Evolutionary conservation across 2,329 filamentous ascomycete species (phyloP).

Genomic region (Pseudocercospora fijiensis): DNA sequence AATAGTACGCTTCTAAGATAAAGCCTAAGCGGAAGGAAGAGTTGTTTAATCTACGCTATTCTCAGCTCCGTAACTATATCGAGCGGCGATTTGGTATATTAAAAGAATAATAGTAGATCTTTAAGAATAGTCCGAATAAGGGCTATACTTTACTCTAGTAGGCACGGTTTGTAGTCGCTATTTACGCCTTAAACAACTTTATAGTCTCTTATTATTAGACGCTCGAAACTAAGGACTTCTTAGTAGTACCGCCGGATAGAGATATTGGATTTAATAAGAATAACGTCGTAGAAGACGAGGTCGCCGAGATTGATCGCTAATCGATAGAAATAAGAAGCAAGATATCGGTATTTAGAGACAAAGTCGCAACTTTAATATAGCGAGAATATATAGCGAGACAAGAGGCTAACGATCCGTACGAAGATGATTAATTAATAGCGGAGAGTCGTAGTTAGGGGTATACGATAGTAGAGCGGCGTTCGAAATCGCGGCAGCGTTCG

Average conservation of each 20-base stretch:
- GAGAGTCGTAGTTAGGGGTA: too few species aligned
- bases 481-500: too few species aligned
- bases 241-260: too few species aligned
- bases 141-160: background rate
- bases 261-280: background rate
- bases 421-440: too few species aligned
- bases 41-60: constrained; percentile 9
- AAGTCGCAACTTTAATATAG: too few species aligned
- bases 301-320: background rate
- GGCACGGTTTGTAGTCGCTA: background rate
- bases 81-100: constrained; percentile 5
- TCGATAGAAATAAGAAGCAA: background rate
- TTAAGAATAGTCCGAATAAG: background rate
- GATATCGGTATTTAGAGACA: too few species aligned
- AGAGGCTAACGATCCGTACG: too few species aligned
- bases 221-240: background rate
- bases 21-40: constrained; percentile 9
- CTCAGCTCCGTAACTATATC: constrained; percentile 3
- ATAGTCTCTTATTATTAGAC: background rate
- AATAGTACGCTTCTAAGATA: background rate
- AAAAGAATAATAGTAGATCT: background rate
- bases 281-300: background rate
- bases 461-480: too few species aligned
- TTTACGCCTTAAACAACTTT: background rate
- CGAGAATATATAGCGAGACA: too few species aligned